Base-by-base conservation (phyloP, 257 asterid genomes). In the Solanum acaule region DNA sequence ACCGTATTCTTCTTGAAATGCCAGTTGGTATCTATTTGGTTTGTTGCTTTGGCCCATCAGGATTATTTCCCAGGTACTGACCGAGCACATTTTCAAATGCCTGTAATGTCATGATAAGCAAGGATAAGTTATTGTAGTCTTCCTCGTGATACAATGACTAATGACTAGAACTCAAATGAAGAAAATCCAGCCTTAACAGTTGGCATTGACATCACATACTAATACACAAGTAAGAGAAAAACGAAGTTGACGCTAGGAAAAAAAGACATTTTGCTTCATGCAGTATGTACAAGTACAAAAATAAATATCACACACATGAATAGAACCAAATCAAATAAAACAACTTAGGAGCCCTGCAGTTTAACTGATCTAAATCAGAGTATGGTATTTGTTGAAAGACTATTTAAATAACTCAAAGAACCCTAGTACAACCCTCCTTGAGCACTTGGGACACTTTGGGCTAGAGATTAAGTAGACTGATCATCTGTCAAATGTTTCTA, bases 81-180 rank as follows among this genome's bases (percentile, higher is more conserved):
- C 89, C 95, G 89, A 95, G 92, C 91, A 94, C 98, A 88, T 94
- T 93, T 89, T 92, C 92, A 93, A 93, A 96, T 85, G 92, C 92
- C 94, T 92, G 91, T 52, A 82, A 49, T 82, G 70, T 49, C 86
- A 82, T 82, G 15, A 82, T 82, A 82, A 18, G 86, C 44, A 82
- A 31, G 31, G 42, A 1, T 49, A 31, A 82, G 86, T 82, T 37
- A 52, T 82, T 9, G 18, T 82, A 20, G 86, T 82, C 40, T 49
- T 82, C 67, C 70, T 29, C 86, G 0, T 82, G 67, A 38, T 29
- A 33, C 44, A 82, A 38, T 49, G 86, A 82, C 22, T 82, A 82
- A 82, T 18, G 31, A 49, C 1, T 67, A 82, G 20, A 82, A 49
- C 42, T 82, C 70, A 3, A 81, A 27, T 82, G 22, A 49, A 82